Percentiles rank a stretch among this genome's conserved stretches.
Evolutionary conservation across 352 stramenopile genomes (phyloP).

Genomic region (Thalassiosira exigua): DNA sequence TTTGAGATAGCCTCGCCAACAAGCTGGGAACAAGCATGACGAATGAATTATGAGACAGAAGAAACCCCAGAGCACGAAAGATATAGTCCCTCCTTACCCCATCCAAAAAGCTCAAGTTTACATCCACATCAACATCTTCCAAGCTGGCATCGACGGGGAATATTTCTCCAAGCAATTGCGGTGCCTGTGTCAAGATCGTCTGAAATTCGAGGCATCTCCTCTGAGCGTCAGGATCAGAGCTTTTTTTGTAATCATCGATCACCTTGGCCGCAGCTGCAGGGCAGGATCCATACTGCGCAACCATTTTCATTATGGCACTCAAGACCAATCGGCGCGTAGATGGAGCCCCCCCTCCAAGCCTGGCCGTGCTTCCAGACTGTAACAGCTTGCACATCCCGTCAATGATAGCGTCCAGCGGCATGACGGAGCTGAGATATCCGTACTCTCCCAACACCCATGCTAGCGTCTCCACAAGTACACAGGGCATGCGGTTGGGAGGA

Average conservation of each 20-base stretch:
- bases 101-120: slow-evolving; percentile 95
- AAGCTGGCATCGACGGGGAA: slow-evolving; percentile 97
- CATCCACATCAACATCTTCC: slow-evolving; percentile 93
- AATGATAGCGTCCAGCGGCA: slow-evolving; percentile 93
- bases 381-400: slow-evolving; percentile 94
- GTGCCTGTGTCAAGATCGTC: slow-evolving; percentile 91
- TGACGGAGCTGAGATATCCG: slow-evolving; percentile 93
- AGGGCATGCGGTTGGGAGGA: slow-evolving; percentile 89
- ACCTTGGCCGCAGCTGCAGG: slow-evolving; percentile 90
- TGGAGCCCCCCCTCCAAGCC: slow-evolving; percentile 46
- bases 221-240: slow-evolving; percentile 95
- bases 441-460: slow-evolving; percentile 99
- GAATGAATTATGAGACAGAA: too few relatives aligned
- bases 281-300: slow-evolving; percentile 93
- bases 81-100: too few relatives aligned
- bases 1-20: slow-evolving; percentile 91
- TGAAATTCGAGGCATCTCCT: slow-evolving; percentile 99
- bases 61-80: too few relatives aligned
- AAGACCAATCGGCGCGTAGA: slow-evolving; percentile 96
- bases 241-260: slow-evolving; percentile 97
- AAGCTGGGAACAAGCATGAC: too few relatives aligned
- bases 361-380: slow-evolving; percentile 77
- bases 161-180: slow-evolving; percentile 89
- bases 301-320: slow-evolving; percentile 97
- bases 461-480: slow-evolving; percentile 96